Evolutionary conservation across 2,329 filamentous ascomycete species (phyloP).

Genomic region (Fusarium sp.): DNA sequence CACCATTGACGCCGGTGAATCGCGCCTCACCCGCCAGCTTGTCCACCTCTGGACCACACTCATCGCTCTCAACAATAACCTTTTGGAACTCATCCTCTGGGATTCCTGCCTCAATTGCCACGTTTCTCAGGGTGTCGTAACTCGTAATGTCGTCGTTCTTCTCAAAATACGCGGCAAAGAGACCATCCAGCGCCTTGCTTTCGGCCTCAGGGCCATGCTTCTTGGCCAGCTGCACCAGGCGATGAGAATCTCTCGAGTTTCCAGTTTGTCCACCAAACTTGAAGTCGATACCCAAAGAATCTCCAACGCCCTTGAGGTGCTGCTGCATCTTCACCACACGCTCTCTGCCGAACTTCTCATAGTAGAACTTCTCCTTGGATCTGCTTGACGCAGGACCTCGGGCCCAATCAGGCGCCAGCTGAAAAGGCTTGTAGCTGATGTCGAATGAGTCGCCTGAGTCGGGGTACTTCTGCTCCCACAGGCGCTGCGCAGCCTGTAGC

Average conservation of each 20-base stretch:
- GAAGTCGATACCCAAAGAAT: constrained; percentile 58
- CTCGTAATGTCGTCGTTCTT: constrained; percentile 60
- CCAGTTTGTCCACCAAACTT: constrained; percentile 77
- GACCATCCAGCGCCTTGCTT: constrained; percentile 65
- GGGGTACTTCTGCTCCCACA: constrained; percentile 57
- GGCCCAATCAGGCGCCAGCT: constrained; percentile 57
- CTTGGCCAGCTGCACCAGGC: constrained; percentile 66
- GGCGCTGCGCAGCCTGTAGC: constrained; percentile 61
- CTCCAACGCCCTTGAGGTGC: constrained; percentile 51
- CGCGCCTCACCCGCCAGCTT: constrained; percentile 48
- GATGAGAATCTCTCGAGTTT: constrained; percentile 83
- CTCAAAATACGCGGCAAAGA: constrained; percentile 61
- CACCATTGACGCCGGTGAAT: constrained; percentile 66
- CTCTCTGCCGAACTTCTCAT: constrained; percentile 72
- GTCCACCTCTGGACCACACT: constrained; percentile 60
- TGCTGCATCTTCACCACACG: constrained; percentile 59
- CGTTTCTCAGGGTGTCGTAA: constrained; percentile 53
- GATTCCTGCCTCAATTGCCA: constrained; percentile 60
- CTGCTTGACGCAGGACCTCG: constrained; percentile 50
- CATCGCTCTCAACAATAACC: constrained; percentile 59
- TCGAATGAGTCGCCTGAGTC: constrained; percentile 70
- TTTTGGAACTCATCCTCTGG: constrained; percentile 55
- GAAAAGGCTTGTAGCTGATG: constrained; percentile 61
- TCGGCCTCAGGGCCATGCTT: constrained; percentile 64
- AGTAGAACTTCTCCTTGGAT: constrained; percentile 56